Conservation (phyloP, 305 asterid species). For the Fraxinus sp. region DNA sequence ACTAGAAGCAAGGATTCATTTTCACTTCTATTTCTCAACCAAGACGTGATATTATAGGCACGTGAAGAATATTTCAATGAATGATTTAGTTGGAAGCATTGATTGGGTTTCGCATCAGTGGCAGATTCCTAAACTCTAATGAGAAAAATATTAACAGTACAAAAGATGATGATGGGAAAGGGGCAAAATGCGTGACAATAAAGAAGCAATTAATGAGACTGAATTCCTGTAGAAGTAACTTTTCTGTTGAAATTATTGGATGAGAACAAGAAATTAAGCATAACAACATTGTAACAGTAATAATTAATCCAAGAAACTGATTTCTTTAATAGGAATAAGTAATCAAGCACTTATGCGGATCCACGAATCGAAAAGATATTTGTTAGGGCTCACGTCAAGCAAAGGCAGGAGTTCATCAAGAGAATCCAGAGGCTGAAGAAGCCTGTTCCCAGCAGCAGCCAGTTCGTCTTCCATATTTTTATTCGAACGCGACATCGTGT, state of each 20-base stretch:
- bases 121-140: neutral
- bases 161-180: neutral
- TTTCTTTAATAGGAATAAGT: constrained; percentile 10
- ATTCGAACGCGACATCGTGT: constrained; percentile 24
- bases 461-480: constrained; percentile 58
- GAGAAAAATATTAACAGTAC: neutral
- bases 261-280: constrained; percentile 4
- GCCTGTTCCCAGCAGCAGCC: constrained; percentile 59
- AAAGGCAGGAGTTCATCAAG: constrained; percentile 56
- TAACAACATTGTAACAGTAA: neutral
- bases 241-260: neutral
- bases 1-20: neutral
- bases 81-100: neutral
- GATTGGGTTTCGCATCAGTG: neutral
- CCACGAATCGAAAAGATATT: neutral
- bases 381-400: constrained; percentile 65
- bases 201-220: neutral
- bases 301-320: constrained; percentile 2
- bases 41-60: neutral
- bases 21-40: neutral
- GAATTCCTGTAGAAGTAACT: neutral
- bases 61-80: neutral
- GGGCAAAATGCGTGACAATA: neutral
- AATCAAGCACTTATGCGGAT: neutral
- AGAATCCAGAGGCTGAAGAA: constrained; percentile 58